Conservation (phyloP, 1,284 basidiomycete species). For the Schizophyllum commune region DNA sequence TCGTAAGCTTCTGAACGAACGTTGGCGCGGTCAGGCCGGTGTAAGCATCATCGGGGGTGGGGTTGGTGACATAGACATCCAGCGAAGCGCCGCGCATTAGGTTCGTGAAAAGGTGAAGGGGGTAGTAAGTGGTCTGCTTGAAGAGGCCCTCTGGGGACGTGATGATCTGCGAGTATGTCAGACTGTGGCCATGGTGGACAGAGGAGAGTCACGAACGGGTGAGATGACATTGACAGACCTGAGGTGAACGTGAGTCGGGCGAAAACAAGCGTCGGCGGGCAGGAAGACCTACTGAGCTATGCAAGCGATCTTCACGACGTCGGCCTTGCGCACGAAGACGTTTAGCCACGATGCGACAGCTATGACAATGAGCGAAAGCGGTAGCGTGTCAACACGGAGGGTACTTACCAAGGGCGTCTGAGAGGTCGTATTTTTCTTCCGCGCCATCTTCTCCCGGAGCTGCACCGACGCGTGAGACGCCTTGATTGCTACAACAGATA, state of each 20-base stretch:
- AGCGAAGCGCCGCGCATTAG: constrained; percentile 45
- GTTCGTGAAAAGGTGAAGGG: constrained; percentile 44
- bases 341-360: constrained; percentile 54
- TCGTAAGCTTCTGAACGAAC: constrained; percentile 35
- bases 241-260: constrained; percentile 17
- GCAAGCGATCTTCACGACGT: constrained; percentile 55
- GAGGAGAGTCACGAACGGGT: constrained; percentile 24
- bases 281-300: constrained; percentile 37
- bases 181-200: background rate
- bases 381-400: background rate
- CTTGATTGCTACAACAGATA: background rate
- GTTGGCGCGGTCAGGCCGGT: constrained; percentile 38
- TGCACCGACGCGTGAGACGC: constrained; percentile 2
- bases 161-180: constrained; percentile 25
- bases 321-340: constrained; percentile 53
- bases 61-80: constrained; percentile 30
- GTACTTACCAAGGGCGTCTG: constrained; percentile 47
- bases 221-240: constrained; percentile 41
- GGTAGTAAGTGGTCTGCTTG: constrained; percentile 47
- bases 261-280: constrained; percentile 4
- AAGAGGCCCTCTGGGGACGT: constrained; percentile 38
- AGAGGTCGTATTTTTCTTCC: constrained; percentile 53
- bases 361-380: constrained; percentile 6
- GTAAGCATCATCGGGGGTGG: constrained; percentile 23
- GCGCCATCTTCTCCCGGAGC: constrained; percentile 46